Base-by-base conservation (phyloP, 208 protist genomes). In the Leishmania tropica region DNA sequence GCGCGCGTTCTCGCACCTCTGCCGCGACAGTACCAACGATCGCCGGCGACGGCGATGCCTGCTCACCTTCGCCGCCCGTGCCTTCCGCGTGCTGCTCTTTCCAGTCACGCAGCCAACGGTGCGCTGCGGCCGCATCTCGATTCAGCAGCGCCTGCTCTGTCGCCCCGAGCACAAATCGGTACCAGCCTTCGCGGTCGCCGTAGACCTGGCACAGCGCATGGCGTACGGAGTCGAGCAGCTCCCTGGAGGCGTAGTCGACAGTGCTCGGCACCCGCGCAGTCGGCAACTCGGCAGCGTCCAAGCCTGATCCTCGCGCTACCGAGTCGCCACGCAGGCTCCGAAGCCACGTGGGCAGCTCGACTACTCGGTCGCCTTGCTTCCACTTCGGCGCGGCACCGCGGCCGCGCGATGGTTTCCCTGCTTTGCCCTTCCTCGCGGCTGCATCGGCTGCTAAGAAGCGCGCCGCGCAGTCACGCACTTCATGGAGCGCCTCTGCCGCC, bases 401-500 rank as follows among this genome's bases (percentile, higher is more conserved):
- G 17, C n/a, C 48, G 24, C 3, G 37, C 62, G 28, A 64, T 35
- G 35, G 35, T 2, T 7, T 47, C 68, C 47, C 31, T 15, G 40
- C 5, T 15, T 19, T 65, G 19, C 35, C 8, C 21, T 15, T 37
- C 17, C 47, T 5, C 48, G 24, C 21, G 28, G 13, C 28, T 51
- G 45, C 3, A n/a, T 64, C 11, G n/a, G 35, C 64, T 47, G 24
- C 78, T 24, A 40, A 48, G 82, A 45, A 17, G 21, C 72, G 56
- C 37, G 17, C 56, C 28, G 79, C 84, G 71, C 87, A 92, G 28
- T 87, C 78, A 15, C 85, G 83, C 62, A 96, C 83, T 51, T 93
- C 83, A 19, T 81, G 71, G 42, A 96, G 70, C n/a, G 87, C 89
- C 79, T 96, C 90, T 31, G 88, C 84, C 4, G 87, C 83, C 19